These are phyloP conservation scores for Pleurotus tuber-regium DNA, from an alignment of 768 basidiomycete genomes.

Conservation along the genomic window DNA sequence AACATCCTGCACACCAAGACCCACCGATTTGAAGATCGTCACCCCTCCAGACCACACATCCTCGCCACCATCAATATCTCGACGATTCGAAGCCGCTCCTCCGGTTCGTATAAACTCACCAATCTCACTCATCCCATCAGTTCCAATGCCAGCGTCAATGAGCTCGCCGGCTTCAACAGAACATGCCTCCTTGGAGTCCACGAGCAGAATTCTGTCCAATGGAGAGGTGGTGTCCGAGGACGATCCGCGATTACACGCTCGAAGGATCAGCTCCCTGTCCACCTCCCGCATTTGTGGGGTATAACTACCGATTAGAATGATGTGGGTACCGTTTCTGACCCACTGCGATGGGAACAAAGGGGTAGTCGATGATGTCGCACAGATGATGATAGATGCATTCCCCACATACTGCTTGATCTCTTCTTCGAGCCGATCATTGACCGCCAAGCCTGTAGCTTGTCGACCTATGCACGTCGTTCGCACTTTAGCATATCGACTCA, in stretches of 20 bases:
- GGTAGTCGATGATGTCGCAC: conserved; percentile 68
- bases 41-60: conserved; percentile 39
- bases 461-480: not conserved
- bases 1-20: conserved; percentile 85
- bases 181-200: conserved; percentile 75
- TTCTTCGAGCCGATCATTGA: not conserved
- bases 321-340: conserved; percentile 60
- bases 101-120: conserved; percentile 53
- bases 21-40: conserved; percentile 87
- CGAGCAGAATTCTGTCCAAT: conserved; percentile 44
- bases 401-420: conserved; percentile 32
- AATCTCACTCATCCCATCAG: conserved; percentile 56
- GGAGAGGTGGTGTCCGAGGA: not conserved
- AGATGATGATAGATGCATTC: conserved; percentile 59
- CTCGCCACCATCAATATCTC: conserved; percentile 12
- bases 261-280: conserved; percentile 49
- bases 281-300: conserved; percentile 81
- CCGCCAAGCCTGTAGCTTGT: not conserved
- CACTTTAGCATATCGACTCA: conserved; percentile 23
- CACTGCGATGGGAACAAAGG: conserved; percentile 71
- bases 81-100: conserved; percentile 10
- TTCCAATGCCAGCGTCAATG: conserved; percentile 46
- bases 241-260: conserved; percentile 33
- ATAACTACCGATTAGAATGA: conserved; percentile 82
- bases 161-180: conserved; percentile 81